Evolutionary conservation across 2,329 filamentous ascomycete genomes (phyloP), one percentile per base, ranked within the genome.

Genomic region (Hypoxylon rubiginosum): DNA sequence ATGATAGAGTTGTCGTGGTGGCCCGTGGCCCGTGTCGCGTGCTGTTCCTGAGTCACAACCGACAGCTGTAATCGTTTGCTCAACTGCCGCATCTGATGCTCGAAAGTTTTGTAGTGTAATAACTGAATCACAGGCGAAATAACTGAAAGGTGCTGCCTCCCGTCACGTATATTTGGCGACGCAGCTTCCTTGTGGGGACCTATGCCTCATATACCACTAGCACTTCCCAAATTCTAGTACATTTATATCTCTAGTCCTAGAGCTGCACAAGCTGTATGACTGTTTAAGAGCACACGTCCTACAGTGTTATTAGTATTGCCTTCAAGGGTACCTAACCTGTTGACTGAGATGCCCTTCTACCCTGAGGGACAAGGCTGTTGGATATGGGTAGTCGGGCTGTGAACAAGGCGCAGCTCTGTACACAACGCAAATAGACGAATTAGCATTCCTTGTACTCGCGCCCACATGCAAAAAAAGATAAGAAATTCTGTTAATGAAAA

Each of bases 171-270:
- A n/a, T 10, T 17, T n/a, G n/a, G n/a, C n/a, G n/a, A 6, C 39
- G 39, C 39, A 19, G 39, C 39, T 43, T 19, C 39, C 39, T 43
- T 43, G 39, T 43, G 39, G 39, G 39, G 39, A 43, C n/a, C n/a
- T 10, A 19, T 4, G n/a, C n/a, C 39, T 10, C n/a, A 3, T 43
- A 43, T 43, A 43, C 39, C n/a, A 19, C n/a, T 19, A 6, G 19
- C 34, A 43, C 3, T 4, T 17, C 13, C 3, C 13, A 39, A 43
- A 19, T 43, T 43, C 39, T 6, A 19, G 7, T 1, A 8, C 6
- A 19, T 17, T 43, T n/a, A 19, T 2, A 34, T 43, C 6, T 43
- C n/a, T 5, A 43, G 15, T 43, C 39, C 17, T 19, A 43, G 39
- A 43, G 39, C 39, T 43, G 19, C 39, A 43, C 39, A 19, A 43